Base-by-base conservation (phyloP, 805 yeast species). In the Candida awuae region DNA sequence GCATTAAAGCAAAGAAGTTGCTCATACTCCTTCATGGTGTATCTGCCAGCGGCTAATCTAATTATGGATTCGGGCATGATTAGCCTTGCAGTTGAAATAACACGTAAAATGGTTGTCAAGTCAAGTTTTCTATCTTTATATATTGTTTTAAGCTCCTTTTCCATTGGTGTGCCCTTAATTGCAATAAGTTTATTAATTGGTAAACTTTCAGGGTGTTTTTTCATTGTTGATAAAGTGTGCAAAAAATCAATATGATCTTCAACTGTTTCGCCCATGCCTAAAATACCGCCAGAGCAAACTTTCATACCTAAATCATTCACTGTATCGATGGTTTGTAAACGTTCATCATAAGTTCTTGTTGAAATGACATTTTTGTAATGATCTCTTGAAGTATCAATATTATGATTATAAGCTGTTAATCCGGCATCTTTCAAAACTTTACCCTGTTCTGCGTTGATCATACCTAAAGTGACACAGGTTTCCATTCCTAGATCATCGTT, bases 121-220 rank as follows among this genome's bases (percentile, higher is more conserved):
- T 67, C 60, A 29, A 82, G 58, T 43, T 68, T 66, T 46, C 68
- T 67, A 12, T 58, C 52, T 9, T 70, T 70, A 13, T 42, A 46
- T 13, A 38, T 50, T 10, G 47, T 41, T 15, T 42, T 51, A 8
- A 75, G 56, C 43, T 75, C 82, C 33, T 72, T 72, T 21, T 71
- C 80, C 65, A 83, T 72, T 15, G 86, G 86, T 0, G 92, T 83
- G 3, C 92, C 92, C 44, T 77, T 73, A 39, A 83, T 82, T 3
- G 87, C 77, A n/a, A 83, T 85, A 34, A 83, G 63, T 49, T 83
- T 67, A 55, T 83, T 83, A 47, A 83, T 80, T n/a, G 92, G 92
- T 38, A 83, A 65, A 1, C 86, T 78, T 56, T 83, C 92, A 1
- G 92, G 92, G 48, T 83, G 90, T n/a, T 65, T 59, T 2, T 70